phyloP scores from a whole-genome alignment of 192 early-diverging fungal species.

The Gamsiella multidivaricata region DNA sequence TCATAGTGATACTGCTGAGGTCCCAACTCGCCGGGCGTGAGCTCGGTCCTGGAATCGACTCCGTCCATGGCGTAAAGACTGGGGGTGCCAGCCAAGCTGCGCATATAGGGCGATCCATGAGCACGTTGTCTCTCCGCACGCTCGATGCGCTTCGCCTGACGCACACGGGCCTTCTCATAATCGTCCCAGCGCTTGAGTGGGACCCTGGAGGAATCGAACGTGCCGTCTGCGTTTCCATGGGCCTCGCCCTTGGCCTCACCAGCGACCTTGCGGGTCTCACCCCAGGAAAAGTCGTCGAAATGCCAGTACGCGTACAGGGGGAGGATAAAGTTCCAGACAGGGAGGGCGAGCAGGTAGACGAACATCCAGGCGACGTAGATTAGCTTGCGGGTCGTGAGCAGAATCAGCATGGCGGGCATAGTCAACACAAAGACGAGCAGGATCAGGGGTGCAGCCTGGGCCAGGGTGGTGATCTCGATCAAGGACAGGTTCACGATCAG shows the following conservation, averaged over 20 bases:
- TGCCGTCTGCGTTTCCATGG: conserved; percentile 81
- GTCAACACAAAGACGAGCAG: conserved; percentile 86
- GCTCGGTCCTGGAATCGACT: conserved; percentile 21
- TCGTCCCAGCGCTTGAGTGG: conserved; percentile 90
- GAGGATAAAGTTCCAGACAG: conserved; percentile 93
- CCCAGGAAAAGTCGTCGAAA: conserved; percentile 93
- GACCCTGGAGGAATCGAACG: conserved; percentile 83
- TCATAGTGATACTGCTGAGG: conserved; percentile 54
- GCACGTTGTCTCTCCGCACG: conserved; percentile 58
- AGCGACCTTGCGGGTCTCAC: conserved; percentile 77
- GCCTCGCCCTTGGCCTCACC: conserved; percentile 79
- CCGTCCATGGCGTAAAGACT: conserved; percentile 20
- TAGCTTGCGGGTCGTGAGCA: conserved; percentile 86
- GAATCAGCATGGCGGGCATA: conserved; percentile 89
- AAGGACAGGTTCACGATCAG: conserved; percentile 67
- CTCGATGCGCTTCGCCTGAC: conserved; percentile 76
- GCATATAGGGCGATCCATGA: conserved; percentile 46
- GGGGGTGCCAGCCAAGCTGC: not conserved
- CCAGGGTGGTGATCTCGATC: conserved; percentile 65
- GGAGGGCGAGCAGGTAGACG: conserved; percentile 82
- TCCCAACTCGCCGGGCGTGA: conserved; percentile 32
- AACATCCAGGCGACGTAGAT: conserved; percentile 96
- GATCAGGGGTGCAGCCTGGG: conserved; percentile 75
- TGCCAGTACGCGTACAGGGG: conserved; percentile 94
- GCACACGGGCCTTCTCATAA: conserved; percentile 82